Percentiles rank a stretch among this genome's conserved stretches.
These are phyloP conservation scores for Calonectria pteridis DNA, from an alignment of 2,329 filamentous ascomycete species.

Conservation along the genomic window DNA sequence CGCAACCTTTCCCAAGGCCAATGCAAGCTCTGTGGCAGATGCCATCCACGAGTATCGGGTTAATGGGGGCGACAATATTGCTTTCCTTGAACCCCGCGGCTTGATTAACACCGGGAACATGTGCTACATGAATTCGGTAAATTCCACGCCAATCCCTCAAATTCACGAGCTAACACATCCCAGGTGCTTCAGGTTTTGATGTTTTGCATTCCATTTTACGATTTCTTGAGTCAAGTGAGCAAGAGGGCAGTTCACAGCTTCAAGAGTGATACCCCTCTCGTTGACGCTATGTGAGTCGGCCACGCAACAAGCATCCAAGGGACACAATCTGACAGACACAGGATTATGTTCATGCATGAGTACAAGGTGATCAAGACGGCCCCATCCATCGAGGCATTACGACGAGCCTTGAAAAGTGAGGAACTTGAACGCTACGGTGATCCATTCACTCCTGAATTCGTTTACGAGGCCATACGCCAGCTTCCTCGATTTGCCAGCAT, in stretches of 20 bases:
- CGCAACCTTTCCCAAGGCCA: slow-evolving; percentile 58
- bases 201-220: slow-evolving; percentile 94
- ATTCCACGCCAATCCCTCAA: slow-evolving; percentile 48
- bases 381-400: slow-evolving; percentile 78
- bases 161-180: slow-evolving; percentile 48
- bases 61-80: slow-evolving; percentile 72
- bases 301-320: neutral
- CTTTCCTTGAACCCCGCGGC: slow-evolving; percentile 92
- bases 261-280: slow-evolving; percentile 92
- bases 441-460: slow-evolving; percentile 91
- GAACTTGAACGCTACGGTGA: slow-evolving; percentile 93
- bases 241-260: slow-evolving; percentile 89
- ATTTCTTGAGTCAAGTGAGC: slow-evolving; percentile 89
- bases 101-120: slow-evolving; percentile 98
- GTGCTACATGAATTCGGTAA: slow-evolving; percentile 99
- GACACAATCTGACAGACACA: slow-evolving; percentile 49
- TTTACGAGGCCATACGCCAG: slow-evolving; percentile 91
- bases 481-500: slow-evolving; percentile 92
- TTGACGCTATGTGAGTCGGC: slow-evolving; percentile 87
- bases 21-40: slow-evolving; percentile 76
- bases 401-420: slow-evolving; percentile 79
- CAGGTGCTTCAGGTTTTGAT: slow-evolving; percentile 95
- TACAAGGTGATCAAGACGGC: slow-evolving; percentile 90
- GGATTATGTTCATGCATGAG: slow-evolving; percentile 96
- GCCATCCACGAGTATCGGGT: slow-evolving; percentile 81